A percentile compares a stretch with the other conserved stretches of the same genome.
Conservation (phyloP, 2,329 filamentous ascomycete genomes). For the Podosphaera aphanis region DNA sequence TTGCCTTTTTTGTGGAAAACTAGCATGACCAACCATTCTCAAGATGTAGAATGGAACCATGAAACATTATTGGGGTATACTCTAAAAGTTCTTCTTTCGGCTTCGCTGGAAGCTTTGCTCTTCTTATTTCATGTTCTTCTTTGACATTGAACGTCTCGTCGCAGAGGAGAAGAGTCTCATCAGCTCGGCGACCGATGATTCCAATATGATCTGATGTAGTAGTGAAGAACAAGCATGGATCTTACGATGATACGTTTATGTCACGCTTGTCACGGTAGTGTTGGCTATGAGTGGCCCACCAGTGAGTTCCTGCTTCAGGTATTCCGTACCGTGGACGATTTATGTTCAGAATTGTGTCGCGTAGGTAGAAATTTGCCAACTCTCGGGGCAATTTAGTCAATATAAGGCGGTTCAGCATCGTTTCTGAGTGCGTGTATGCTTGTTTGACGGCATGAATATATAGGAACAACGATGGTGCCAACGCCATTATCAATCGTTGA, state of each 20-base stretch:
- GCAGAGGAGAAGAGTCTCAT: neutral
- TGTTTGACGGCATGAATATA: constrained; percentile 1
- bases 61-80: neutral
- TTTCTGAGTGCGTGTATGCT: neutral
- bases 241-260: neutral
- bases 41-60: neutral
- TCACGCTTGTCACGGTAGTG: neutral
- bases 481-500: no score
- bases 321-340: neutral
- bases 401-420: neutral
- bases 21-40: neutral
- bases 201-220: no score
- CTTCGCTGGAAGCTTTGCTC: neutral
- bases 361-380: neutral
- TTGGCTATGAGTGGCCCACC: neutral
- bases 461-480: neutral
- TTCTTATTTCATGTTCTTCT: neutral
- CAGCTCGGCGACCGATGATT: neutral
- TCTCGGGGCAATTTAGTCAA: neutral
- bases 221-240: neutral
- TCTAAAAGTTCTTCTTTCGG: neutral
- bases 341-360: neutral
- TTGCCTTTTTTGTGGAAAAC: neutral
- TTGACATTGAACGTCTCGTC: neutral
- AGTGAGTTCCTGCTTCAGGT: neutral